These are phyloP conservation scores for Penicillium janthinellum DNA, from an alignment of 2,329 filamentous ascomycete genomes.

Conservation along the genomic window DNA sequence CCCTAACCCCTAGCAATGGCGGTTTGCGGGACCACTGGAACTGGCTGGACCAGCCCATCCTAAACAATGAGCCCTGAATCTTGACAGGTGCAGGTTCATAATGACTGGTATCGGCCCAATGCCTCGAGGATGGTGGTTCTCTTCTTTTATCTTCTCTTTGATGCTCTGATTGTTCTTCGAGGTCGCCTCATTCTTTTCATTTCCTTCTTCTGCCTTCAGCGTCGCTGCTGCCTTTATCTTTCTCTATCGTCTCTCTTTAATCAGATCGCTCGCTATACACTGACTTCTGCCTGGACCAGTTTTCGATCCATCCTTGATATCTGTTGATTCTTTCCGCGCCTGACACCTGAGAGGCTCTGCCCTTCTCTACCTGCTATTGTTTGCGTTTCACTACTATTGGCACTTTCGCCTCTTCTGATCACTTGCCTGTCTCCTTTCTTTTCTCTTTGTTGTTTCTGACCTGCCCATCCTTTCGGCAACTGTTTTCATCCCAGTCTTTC, in stretches of 20 bases:
- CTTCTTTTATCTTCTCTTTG: constrained; percentile 6
- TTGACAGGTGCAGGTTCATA: constrained; percentile 5
- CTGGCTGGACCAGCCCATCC: constrained; percentile 1
- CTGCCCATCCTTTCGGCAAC: neutral
- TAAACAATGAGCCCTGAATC: neutral
- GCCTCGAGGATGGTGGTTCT: neutral
- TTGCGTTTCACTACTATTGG: neutral
- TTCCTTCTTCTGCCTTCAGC: neutral
- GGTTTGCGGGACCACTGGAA: neutral
- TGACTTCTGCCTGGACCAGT: neutral
- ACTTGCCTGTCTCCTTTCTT: neutral
- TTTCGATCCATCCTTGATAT: neutral
- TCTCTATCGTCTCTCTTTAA: constrained; percentile 5
- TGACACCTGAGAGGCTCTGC: neutral
- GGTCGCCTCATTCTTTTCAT: constrained; percentile 11
- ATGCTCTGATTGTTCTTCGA: constrained; percentile 1
- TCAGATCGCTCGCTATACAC: neutral
- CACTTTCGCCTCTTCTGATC: neutral
- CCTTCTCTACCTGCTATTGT: neutral
- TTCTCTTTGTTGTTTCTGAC: neutral
- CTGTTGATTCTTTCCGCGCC: neutral
- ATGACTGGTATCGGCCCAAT: neutral
- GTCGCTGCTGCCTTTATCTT: neutral
- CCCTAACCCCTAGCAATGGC: constrained; percentile 13
- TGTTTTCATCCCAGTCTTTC: neutral